phyloP scores from a whole-genome alignment of 1,284 basidiomycete species.

The Ganoderma boninense region DNA sequence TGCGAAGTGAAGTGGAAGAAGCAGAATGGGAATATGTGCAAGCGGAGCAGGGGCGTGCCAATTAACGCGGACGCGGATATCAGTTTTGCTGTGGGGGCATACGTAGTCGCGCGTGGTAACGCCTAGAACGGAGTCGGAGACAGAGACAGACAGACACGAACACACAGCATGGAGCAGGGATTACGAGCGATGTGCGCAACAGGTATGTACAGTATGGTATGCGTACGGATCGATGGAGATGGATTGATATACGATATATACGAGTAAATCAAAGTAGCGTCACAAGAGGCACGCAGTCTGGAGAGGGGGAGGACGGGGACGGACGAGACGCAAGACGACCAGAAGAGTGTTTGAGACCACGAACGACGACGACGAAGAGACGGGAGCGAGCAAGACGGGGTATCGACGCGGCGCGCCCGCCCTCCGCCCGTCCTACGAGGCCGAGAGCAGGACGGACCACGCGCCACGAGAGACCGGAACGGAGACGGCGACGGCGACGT shows the following conservation, averaged over 20 bases:
- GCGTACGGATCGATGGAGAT: neutral
- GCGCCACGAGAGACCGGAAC: no score
- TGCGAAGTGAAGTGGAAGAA: no score
- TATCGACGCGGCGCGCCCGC: slow-evolving; percentile 5
- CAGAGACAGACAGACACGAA: neutral
- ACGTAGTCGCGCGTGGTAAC: neutral
- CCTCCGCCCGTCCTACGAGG: slow-evolving; percentile 17
- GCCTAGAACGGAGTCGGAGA: no score
- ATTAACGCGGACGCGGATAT: slow-evolving; percentile 1
- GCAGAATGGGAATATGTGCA: neutral
- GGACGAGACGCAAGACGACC: neutral
- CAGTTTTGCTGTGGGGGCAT: neutral
- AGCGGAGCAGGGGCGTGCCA: neutral
- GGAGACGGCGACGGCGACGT: no score
- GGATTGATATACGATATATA: slow-evolving; percentile 30
- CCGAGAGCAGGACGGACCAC: slow-evolving; percentile 14
- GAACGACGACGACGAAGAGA: neutral
- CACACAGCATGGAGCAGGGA: neutral
- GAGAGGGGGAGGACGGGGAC: no score
- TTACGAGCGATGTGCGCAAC: neutral
- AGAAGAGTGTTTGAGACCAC: neutral
- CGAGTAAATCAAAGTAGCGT: slow-evolving; percentile 30
- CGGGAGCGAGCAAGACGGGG: neutral
- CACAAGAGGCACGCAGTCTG: no score
- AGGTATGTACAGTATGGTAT: slow-evolving; percentile 29